phyloP scores from a whole-genome alignment of 176 grass and related monocot genomes.

The Leersia perrieri region DNA sequence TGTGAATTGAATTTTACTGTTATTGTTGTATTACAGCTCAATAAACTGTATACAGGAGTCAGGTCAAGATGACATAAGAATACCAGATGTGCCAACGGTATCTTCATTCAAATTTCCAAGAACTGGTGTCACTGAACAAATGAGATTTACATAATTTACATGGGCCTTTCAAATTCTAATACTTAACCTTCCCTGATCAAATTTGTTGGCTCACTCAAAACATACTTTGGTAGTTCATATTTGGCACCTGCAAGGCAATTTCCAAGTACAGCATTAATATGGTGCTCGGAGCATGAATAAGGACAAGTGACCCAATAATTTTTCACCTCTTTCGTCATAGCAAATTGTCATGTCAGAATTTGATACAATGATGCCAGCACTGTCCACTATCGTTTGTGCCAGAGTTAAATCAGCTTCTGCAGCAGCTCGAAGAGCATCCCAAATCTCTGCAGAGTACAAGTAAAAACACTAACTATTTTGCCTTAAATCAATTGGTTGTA shows the following conservation, averaged over 20 bases:
- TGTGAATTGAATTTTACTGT: background rate
- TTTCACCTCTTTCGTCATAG: slow-evolving; percentile 85
- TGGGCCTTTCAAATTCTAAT: slow-evolving; percentile 16
- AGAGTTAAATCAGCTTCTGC: slow-evolving; percentile 76
- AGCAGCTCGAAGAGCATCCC: slow-evolving; percentile 87
- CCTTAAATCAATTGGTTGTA: background rate
- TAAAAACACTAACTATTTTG: background rate
- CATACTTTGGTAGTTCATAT: slow-evolving; percentile 90
- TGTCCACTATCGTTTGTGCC: slow-evolving; percentile 86
- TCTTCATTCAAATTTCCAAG: slow-evolving; percentile 26
- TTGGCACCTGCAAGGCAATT: slow-evolving; percentile 67
- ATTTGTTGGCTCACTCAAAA: slow-evolving; percentile 86
- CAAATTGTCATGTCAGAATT: slow-evolving; percentile 88
- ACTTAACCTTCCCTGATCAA: slow-evolving; percentile 57
- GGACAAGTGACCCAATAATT: background rate
- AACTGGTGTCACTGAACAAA: slow-evolving; percentile 38
- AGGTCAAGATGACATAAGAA: background rate
- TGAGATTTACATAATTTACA: slow-evolving; percentile 87
- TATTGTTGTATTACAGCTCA: background rate
- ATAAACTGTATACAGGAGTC: background rate
- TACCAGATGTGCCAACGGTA: background rate
- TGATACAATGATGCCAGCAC: slow-evolving; percentile 80
- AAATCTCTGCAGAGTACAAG: slow-evolving; percentile 68
- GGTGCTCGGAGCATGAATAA: background rate
- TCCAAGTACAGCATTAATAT: slow-evolving; percentile 7